Base-by-base conservation (phyloP, 306 rosid genomes). In the Boehmeria nivea region DNA sequence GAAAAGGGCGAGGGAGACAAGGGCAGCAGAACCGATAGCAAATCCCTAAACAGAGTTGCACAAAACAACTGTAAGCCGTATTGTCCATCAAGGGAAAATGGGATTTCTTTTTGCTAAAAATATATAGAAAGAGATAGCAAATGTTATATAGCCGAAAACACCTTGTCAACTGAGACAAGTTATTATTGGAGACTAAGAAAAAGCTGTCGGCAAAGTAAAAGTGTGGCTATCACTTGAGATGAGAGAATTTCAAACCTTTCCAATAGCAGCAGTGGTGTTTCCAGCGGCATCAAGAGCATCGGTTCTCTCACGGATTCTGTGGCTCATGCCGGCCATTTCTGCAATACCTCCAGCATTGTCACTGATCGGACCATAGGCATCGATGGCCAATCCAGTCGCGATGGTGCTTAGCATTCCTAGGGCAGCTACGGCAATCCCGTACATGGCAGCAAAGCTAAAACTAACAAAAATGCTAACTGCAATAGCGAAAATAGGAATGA, bases 261-360 rank as follows among this genome's bases (percentile, higher is more conserved):
- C 96, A 62, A 91, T 91, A 19, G 96, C 98, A 11, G 96, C 98
- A 25, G 96, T 91, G 12, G 98, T 91, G 81, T 91, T 91, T 78
- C 96, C 96, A 0, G 98, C 98, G 67, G 96, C 95, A 75, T 87
- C 96, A 57, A 91, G 98, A 28, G 98, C 98, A 78, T 91, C 99
- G 2, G 96, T 91, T 71, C 96, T 76, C 80, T 91, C 99, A 14
- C 99, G 75, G 22, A 84, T 87, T 64, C 85, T 76, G 80, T 87
- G 96, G 67, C 95, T 84, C 99, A 91, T 87, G 49, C 96, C 99
- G 1, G 96, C 99, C 99, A 91, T 91, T 81, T 91, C 96, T 59
- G 98, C 98, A 72, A 91, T 91, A 65, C 96, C 98, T 53, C 98
- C 93, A 20, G 96, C 99, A 57, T 91, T 91, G 81, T 91, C 96